Conservation (phyloP, 1,284 basidiomycete species). For the Trichosporon sp. region DNA sequence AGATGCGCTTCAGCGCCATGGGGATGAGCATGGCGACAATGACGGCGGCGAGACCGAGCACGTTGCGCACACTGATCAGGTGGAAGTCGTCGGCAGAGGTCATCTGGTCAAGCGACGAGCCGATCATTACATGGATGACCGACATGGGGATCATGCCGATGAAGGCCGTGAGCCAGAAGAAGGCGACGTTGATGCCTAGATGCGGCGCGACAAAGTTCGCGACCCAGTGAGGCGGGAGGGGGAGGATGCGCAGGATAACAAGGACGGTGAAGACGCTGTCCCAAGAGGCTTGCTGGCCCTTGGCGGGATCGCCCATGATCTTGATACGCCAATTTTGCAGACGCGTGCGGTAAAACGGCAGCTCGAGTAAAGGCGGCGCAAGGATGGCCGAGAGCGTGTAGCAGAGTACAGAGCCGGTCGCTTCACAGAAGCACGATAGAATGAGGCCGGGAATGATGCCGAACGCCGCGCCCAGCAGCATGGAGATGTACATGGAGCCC, state of each 20-base stretch:
- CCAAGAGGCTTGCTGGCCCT: constrained; percentile 40
- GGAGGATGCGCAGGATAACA: constrained; percentile 82
- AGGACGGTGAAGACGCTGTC: constrained; percentile 60
- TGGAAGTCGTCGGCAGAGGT: constrained; percentile 87
- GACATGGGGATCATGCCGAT: constrained; percentile 85
- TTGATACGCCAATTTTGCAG: constrained; percentile 46
- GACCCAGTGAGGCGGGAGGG: constrained; percentile 88
- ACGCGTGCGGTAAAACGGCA: constrained; percentile 64
- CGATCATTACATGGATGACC: constrained; percentile 93
- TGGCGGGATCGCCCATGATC: constrained; percentile 47
- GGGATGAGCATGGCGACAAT: constrained; percentile 87
- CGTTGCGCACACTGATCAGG: constrained; percentile 80
- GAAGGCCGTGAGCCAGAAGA: constrained; percentile 88
- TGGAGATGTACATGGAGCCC: constrained; percentile 96
- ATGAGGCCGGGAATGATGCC: constrained; percentile 83
- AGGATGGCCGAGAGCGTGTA: constrained; percentile 86
- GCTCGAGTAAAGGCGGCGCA: constrained; percentile 76
- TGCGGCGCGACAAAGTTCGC: constrained; percentile 92
- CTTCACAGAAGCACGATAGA: constrained; percentile 86
- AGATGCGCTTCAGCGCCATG: constrained; percentile 63
- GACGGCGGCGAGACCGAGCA: constrained; percentile 72
- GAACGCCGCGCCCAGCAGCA: constrained; percentile 93
- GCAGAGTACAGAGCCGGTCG: constrained; percentile 84
- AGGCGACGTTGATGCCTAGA: constrained; percentile 73
- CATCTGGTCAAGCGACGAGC: constrained; percentile 89